Percentiles rank a stretch among this genome's conserved stretches.
phyloP scores from a whole-genome alignment of 306 rosid genomes.

The Quillaja saponaria region DNA sequence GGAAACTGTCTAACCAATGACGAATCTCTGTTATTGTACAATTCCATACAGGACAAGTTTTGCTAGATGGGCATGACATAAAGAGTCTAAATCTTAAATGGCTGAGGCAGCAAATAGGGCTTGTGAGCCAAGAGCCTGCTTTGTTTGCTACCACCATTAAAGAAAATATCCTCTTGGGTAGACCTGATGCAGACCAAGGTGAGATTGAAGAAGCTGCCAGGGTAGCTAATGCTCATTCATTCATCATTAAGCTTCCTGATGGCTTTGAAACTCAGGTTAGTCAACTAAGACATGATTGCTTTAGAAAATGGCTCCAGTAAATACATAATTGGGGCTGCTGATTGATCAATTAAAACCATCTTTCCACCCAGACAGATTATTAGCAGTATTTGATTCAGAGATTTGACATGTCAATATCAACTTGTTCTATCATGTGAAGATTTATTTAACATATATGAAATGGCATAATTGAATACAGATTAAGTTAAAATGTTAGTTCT shows the following conservation, averaged over 20 bases:
- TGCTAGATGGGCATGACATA: constrained; percentile 86
- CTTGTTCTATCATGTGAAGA: constrained; percentile 20
- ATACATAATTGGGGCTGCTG: neutral
- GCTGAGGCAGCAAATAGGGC: constrained; percentile 95
- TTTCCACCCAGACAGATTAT: constrained; percentile 12
- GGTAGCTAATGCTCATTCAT: constrained; percentile 96
- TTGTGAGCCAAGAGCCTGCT: constrained; percentile 99
- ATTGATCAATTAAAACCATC: constrained; percentile 19
- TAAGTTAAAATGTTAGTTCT: too few relatives aligned
- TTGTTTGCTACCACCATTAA: constrained; percentile 89
- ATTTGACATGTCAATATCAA: constrained; percentile 17
- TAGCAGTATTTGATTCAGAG: constrained; percentile 25
- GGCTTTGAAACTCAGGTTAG: constrained; percentile 95
- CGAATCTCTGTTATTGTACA: constrained; percentile 4
- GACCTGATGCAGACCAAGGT: constrained; percentile 86
- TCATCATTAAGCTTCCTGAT: constrained; percentile 87
- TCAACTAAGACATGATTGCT: constrained; percentile 2
- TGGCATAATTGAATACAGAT: constrained; percentile 2
- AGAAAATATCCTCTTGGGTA: constrained; percentile 88
- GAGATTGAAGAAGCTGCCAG: constrained; percentile 99
- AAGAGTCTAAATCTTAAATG: constrained; percentile 83
- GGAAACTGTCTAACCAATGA: neutral
- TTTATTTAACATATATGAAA: constrained; percentile 1
- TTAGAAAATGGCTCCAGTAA: constrained; percentile 2
- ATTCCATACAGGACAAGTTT: constrained; percentile 71